Evolutionary conservation across 805 yeast genomes (phyloP).

Genomic region (Phaffomyces opuntiae): DNA sequence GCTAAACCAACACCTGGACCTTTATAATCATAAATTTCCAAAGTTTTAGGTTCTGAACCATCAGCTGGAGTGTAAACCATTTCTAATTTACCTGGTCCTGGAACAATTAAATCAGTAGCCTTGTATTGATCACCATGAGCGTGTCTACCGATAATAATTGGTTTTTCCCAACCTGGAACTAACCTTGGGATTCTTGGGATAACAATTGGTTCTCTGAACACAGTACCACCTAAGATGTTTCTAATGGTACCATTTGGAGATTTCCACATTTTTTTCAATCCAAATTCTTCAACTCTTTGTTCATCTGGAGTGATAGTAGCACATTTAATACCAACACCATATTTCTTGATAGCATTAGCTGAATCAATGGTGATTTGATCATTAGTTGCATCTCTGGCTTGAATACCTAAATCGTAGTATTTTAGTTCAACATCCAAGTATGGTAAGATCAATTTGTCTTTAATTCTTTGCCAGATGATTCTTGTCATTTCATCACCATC

Average conservation of each 20-base stretch:
- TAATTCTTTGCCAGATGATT: constrained; percentile 74
- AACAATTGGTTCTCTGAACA: constrained; percentile 78
- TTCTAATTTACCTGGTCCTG: constrained; percentile 60
- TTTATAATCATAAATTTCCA: constrained; percentile 55
- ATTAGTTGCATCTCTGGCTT: constrained; percentile 60
- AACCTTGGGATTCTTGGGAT: constrained; percentile 72
- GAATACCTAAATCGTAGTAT: constrained; percentile 67
- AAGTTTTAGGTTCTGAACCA: constrained; percentile 41
- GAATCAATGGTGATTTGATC: constrained; percentile 75
- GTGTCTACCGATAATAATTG: constrained; percentile 80
- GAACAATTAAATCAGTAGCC: constrained; percentile 66
- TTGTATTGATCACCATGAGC: constrained; percentile 83
- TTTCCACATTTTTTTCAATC: constrained; percentile 73
- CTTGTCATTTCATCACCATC: constrained; percentile 88
- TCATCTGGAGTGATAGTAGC: constrained; percentile 86
- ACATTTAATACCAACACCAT: constrained; percentile 79
- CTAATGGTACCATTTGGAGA: constrained; percentile 84
- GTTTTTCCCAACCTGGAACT: constrained; percentile 75
- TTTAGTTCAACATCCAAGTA: constrained; percentile 67
- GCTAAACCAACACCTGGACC: constrained; percentile 71
- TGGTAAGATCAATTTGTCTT: constrained; percentile 59
- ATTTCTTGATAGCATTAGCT: constrained; percentile 65
- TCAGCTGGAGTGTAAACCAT: constrained; percentile 59
- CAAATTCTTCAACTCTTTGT: constrained; percentile 67
- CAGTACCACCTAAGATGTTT: constrained; percentile 77